Percentiles rank a stretch among this genome's conserved stretches.
phyloP scores from a whole-genome alignment of 352 stramenopile species.

The Phytopythium mirpurense region DNA sequence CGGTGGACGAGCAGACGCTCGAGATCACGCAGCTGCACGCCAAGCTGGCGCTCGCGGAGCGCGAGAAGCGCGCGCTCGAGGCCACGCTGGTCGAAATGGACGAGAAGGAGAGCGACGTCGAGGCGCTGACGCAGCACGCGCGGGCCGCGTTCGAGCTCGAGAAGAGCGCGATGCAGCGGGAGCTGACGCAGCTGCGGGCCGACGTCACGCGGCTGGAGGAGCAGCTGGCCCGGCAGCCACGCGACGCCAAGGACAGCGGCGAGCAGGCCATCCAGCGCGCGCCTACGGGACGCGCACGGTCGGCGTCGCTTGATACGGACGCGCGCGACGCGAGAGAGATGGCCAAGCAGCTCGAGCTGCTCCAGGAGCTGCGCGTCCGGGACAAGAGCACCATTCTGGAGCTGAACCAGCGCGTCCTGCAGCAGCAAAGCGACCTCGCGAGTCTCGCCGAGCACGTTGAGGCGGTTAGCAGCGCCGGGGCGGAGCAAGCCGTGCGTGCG shows the following conservation, averaged over 20 bases:
- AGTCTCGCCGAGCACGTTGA: slow-evolving; percentile 53
- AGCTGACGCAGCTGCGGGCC: slow-evolving; percentile 34
- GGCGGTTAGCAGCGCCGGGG: slow-evolving; percentile 17
- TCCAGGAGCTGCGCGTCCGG: slow-evolving; percentile 62
- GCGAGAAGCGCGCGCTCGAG: slow-evolving; percentile 49
- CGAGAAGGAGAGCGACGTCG: slow-evolving; percentile 53
- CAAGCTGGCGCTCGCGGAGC: slow-evolving; percentile 44
- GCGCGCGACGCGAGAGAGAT: slow-evolving; percentile 20
- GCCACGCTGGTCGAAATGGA: slow-evolving; percentile 74
- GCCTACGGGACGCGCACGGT: neutral
- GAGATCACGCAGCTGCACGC: slow-evolving; percentile 58
- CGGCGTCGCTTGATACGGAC: neutral
- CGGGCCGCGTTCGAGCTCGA: slow-evolving; percentile 54
- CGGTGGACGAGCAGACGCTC: slow-evolving; percentile 59
- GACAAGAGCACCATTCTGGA: slow-evolving; percentile 58
- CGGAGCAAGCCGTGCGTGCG: neutral
- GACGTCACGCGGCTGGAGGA: slow-evolving; percentile 34
- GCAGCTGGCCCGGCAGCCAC: slow-evolving; percentile 29
- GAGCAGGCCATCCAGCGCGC: neutral
- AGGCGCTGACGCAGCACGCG: slow-evolving; percentile 36
- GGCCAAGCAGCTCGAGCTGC: slow-evolving; percentile 49
- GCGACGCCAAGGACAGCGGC: slow-evolving; percentile 3
- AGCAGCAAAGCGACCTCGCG: slow-evolving; percentile 57
- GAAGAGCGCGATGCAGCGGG: slow-evolving; percentile 32
- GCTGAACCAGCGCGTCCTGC: slow-evolving; percentile 45